A percentile compares a stretch with the other conserved stretches of the same genome.
Conservation (phyloP, 129 eudicot species). For the Saposhnikovia divaricata region DNA sequence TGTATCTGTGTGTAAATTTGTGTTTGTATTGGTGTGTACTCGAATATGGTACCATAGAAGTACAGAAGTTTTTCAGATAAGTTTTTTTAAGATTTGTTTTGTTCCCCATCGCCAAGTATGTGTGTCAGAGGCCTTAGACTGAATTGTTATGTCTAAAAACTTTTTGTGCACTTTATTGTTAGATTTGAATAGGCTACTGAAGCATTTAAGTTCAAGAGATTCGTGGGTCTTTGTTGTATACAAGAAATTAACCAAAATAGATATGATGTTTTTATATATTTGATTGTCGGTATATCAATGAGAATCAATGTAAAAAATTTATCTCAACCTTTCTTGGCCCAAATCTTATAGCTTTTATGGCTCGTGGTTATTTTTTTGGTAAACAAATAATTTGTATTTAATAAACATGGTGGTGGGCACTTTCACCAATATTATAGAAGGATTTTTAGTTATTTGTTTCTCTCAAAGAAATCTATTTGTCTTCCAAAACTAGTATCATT, state of each 20-base stretch:
- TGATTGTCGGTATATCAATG: neutral
- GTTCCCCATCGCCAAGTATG: neutral
- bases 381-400: neutral
- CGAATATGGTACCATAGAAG: neutral
- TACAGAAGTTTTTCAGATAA: neutral
- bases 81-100: neutral
- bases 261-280: neutral
- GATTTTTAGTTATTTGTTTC: neutral
- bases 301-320: neutral
- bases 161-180: slow-evolving; percentile 1
- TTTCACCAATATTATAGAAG: neutral
- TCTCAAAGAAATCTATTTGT: neutral
- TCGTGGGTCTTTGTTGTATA: neutral
- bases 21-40: neutral
- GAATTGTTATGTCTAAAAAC: neutral
- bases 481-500: neutral
- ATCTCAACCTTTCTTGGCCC: neutral
- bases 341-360: neutral
- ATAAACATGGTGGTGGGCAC: neutral
- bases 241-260: neutral
- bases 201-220: neutral
- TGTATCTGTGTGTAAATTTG: neutral
- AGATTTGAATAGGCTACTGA: neutral
- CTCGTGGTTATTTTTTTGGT: neutral
- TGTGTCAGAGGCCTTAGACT: neutral